Conservation (phyloP, 129 eudicot genomes). For the Lactuca sativa region DNA sequence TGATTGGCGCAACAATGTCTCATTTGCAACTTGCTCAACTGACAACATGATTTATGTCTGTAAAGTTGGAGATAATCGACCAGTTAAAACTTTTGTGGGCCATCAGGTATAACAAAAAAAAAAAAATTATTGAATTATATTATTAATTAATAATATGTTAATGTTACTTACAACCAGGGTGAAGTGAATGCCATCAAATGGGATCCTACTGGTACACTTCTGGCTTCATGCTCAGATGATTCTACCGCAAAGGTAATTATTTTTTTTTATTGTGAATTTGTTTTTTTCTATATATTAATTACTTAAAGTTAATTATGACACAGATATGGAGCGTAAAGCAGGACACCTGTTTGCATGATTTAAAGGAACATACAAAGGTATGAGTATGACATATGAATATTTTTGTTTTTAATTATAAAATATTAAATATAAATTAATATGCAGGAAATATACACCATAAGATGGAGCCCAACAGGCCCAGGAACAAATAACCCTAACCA, state of each 20-base stretch:
- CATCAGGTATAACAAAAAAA: slow-evolving; percentile 51
- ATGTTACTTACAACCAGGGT: slow-evolving; percentile 52
- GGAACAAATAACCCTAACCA: slow-evolving; percentile 85
- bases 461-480: slow-evolving; percentile 97
- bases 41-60: slow-evolving; percentile 93
- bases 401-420: too few relatives aligned
- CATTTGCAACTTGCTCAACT: slow-evolving; percentile 94
- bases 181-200: slow-evolving; percentile 96
- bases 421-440: background rate
- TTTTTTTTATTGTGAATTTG: background rate
- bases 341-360: slow-evolving; percentile 75
- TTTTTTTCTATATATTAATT: background rate
- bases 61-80: slow-evolving; percentile 90
- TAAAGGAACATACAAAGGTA: slow-evolving; percentile 89
- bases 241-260: slow-evolving; percentile 75
- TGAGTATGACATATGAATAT: background rate
- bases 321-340: slow-evolving; percentile 95
- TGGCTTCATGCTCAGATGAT: slow-evolving; percentile 96
- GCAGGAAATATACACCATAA: slow-evolving; percentile 85
- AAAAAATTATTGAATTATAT: background rate
- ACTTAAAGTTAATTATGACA: slow-evolving; percentile 24
- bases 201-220: slow-evolving; percentile 88
- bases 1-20: slow-evolving; percentile 88
- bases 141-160: slow-evolving; percentile 9
- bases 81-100: slow-evolving; percentile 71